Conservation (phyloP, 2,329 filamentous ascomycete genomes). For the Parastagonospora avenae region DNA sequence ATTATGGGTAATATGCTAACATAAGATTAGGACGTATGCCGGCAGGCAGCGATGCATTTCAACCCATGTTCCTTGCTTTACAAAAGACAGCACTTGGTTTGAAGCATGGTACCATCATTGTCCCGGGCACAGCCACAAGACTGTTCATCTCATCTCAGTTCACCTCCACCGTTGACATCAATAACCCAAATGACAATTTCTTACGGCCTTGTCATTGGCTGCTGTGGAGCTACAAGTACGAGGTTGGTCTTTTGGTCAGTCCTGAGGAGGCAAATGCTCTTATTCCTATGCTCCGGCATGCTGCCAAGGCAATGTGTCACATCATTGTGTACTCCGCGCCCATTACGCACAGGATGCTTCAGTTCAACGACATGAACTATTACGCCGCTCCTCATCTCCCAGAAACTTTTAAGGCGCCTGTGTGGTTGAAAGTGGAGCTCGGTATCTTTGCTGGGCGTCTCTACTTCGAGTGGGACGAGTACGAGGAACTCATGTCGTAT, state of each 20-base stretch:
- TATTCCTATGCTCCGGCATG: slow-evolving; percentile 51
- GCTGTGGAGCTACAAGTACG: slow-evolving; percentile 56
- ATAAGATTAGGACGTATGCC: neutral
- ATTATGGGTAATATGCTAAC: neutral
- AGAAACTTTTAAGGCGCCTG: slow-evolving; percentile 48
- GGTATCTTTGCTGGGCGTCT: slow-evolving; percentile 66
- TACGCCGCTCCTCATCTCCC: slow-evolving; percentile 59
- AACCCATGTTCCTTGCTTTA: slow-evolving; percentile 53
- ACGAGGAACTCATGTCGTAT: slow-evolving; percentile 21
- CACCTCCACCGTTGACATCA: slow-evolving; percentile 50
- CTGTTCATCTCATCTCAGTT: slow-evolving; percentile 57
- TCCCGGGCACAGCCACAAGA: slow-evolving; percentile 22
- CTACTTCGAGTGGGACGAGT: slow-evolving; percentile 61
- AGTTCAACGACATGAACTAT: slow-evolving; percentile 62
- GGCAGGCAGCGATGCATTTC: slow-evolving; percentile 45
- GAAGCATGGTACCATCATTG: slow-evolving; percentile 31
- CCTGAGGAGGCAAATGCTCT: slow-evolving; percentile 67
- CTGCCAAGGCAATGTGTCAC: slow-evolving; percentile 26
- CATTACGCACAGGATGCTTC: slow-evolving; percentile 63
- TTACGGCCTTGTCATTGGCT: slow-evolving; percentile 65
- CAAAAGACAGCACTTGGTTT: slow-evolving; percentile 45
- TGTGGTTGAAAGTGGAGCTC: slow-evolving; percentile 63
- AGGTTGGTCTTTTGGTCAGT: slow-evolving; percentile 62
- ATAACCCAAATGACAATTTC: slow-evolving; percentile 51
- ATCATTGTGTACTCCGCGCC: slow-evolving; percentile 66